Base-by-base conservation (phyloP, 2,329 filamentous ascomycete species). In the Clarireedia sp. region DNA sequence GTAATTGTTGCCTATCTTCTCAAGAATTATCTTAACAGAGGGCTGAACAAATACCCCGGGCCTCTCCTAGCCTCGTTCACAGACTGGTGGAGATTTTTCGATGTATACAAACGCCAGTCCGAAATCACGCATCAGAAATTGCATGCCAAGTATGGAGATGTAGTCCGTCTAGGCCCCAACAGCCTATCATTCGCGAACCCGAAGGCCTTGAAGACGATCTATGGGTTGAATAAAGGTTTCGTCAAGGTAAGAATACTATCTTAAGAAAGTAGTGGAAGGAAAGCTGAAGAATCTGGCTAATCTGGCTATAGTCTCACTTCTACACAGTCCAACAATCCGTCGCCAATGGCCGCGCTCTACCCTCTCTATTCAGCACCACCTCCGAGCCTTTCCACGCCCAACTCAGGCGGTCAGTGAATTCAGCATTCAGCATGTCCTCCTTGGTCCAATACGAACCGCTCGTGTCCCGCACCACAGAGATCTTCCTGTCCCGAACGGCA, bases 201-300 rank as follows among this genome's bases (percentile, higher is more conserved):
- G 0, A 80, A 79, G 57, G 86, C 87, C 0, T 74, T 92, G 62
- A 88, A 87, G 70, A 74, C 75, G 10, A 91, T 94, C 45, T 95
- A 94, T 68, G 88, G 88, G 0, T 71, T 92, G 44, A 92, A 91
- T 68, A 91, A 91, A 70, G 87, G 87, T 0, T 87, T 90, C 62
- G 73, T 80, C 48, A 94, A 94, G 80, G 87, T 87, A 70, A 48
- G 69, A 19, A 1, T 41, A 5, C 2, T 33, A 9, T 24, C 5
- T 26, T 14, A 12, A 12, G 10, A 6, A 24, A 14, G 6, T 3
- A 10, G 9, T 17, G 48, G 36, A 21, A 9, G 37, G 5, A 49
- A 40, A 9, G 3, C 14, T 12, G 47, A 29, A 43, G 16, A 19
- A 44, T n/a, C 36, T 51, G 23, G 41, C 55, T 44, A 51, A 24